Percentiles rank a stretch among this genome's conserved stretches.
These are phyloP conservation scores for Carex myosuroides DNA, from an alignment of 176 grass and related monocot species.

Conservation along the genomic window DNA sequence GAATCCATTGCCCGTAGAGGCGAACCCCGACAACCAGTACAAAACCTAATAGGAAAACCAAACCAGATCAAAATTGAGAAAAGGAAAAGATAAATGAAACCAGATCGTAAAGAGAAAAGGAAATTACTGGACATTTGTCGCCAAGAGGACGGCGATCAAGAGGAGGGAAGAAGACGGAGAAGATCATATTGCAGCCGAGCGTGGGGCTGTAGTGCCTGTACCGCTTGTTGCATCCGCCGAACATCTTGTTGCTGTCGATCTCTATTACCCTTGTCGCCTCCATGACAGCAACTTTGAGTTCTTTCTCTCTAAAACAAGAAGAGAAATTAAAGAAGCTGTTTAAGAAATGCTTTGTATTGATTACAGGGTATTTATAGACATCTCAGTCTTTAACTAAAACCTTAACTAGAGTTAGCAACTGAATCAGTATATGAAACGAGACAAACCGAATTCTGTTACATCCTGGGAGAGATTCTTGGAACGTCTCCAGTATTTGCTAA, in stretches of 20 bases:
- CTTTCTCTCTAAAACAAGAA: background rate
- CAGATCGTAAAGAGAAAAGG: background rate
- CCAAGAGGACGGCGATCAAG: slow-evolving; percentile 24
- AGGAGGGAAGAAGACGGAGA: slow-evolving; percentile 73
- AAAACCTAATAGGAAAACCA: slow-evolving; percentile 35
- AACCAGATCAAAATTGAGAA: background rate
- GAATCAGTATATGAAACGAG: no score
- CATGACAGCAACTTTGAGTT: slow-evolving; percentile 3
- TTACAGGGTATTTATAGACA: no score
- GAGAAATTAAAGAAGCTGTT: no score
- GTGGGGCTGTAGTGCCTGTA: slow-evolving; percentile 77
- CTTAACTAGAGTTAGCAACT: no score
- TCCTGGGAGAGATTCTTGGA: no score
- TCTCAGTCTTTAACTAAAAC: no score
- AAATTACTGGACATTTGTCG: slow-evolving; percentile 38
- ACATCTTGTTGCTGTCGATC: slow-evolving; percentile 82
- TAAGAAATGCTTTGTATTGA: no score
- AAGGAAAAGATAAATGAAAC: background rate
- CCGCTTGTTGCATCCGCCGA: slow-evolving; percentile 67
- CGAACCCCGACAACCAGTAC: slow-evolving; percentile 84
- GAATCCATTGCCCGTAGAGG: slow-evolving; percentile 79
- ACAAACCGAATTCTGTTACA: no score
- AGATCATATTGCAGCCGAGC: slow-evolving; percentile 88
- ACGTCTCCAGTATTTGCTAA: no score
- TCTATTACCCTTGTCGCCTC: slow-evolving; percentile 33